These are phyloP conservation scores for Zoysia pacifica DNA, from an alignment of 176 grass and related monocot species.

Conservation along the genomic window DNA sequence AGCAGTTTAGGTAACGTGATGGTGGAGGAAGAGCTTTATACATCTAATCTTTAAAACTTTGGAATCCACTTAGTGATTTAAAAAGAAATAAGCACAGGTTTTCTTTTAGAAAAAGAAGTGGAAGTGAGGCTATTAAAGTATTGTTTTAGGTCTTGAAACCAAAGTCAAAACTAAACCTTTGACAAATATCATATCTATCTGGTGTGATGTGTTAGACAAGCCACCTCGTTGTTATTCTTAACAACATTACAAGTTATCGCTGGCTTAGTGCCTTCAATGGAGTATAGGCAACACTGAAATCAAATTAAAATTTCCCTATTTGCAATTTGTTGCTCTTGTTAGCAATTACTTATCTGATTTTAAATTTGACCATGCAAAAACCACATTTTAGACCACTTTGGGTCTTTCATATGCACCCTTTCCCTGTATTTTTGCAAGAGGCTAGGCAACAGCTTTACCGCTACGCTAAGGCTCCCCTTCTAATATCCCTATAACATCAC, in stretches of 20 bases:
- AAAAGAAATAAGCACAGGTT: conserved; percentile 29
- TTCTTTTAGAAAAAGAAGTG: conserved; percentile 45
- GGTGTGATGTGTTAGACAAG: conserved; percentile 49
- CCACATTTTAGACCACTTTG: too few relatives aligned
- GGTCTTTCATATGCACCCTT: too few relatives aligned
- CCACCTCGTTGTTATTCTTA: conserved; percentile 51
- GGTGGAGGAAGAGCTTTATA: conserved; percentile 62
- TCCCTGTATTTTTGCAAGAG: too few relatives aligned
- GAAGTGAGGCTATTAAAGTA: conserved; percentile 50
- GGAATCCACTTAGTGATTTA: conserved; percentile 50
- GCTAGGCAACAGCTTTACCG: too few relatives aligned
- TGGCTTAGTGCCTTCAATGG: conserved; percentile 52
- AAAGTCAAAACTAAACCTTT: conserved; percentile 60
- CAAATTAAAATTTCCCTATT: conserved; percentile 34
- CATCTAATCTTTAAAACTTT: conserved; percentile 66
- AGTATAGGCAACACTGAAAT: conserved; percentile 39
- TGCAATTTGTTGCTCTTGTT: conserved; percentile 22
- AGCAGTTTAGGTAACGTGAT: conserved; percentile 61
- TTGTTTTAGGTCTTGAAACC: conserved; percentile 50
- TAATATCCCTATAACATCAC: neutral
- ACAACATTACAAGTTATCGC: conserved; percentile 57
- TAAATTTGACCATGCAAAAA: neutral
- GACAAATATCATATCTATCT: conserved; percentile 47
- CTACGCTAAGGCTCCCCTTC: too few relatives aligned
- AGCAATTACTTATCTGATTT: neutral